Conservation (phyloP, 2,329 filamentous ascomycete genomes). For the Tolypocladium album region DNA sequence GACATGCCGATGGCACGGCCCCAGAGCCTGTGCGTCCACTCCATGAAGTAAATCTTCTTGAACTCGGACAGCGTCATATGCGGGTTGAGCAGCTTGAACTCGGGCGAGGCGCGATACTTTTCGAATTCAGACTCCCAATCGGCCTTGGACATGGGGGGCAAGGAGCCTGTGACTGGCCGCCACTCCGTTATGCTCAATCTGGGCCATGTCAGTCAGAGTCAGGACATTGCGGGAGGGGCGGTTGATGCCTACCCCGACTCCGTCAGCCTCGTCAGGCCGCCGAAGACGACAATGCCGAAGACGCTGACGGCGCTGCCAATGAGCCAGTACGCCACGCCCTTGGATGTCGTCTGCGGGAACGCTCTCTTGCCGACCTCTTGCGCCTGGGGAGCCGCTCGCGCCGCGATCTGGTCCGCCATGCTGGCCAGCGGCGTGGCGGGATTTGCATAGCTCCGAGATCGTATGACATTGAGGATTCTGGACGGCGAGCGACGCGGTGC, state of each 20-base stretch:
- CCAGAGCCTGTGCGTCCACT: conserved; percentile 95
- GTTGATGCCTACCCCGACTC: conserved; percentile 71
- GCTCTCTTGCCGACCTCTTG: conserved; percentile 20
- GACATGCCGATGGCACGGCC: conserved; percentile 83
- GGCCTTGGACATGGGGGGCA: conserved; percentile 65
- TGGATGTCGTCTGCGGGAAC: conserved; percentile 56
- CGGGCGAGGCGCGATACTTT: conserved; percentile 85
- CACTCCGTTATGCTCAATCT: conserved; percentile 98
- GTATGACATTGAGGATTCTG: conserved; percentile 27
- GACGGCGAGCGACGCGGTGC: conserved; percentile 21
- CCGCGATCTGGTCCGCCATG: conserved; percentile 15
- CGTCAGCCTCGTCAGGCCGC: conserved; percentile 83
- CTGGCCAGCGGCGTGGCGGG: conserved; percentile 16
- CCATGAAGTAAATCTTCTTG: conserved; percentile 99
- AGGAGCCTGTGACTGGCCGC: conserved; percentile 86
- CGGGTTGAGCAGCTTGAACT: conserved; percentile 86
- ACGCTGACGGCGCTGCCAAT: conserved; percentile 85
- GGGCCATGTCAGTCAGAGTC: background rate
- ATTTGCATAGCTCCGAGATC: conserved; percentile 25
- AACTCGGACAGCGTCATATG: conserved; percentile 90
- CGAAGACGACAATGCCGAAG: conserved; percentile 94
- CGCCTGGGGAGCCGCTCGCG: conserved; percentile 4
- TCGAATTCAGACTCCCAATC: conserved; percentile 91
- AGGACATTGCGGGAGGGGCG: background rate
- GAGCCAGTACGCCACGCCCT: conserved; percentile 82